These are phyloP conservation scores for Elaphomyces granulatus DNA, from an alignment of 495 filamentous ascomycete species.

Conservation along the genomic window DNA sequence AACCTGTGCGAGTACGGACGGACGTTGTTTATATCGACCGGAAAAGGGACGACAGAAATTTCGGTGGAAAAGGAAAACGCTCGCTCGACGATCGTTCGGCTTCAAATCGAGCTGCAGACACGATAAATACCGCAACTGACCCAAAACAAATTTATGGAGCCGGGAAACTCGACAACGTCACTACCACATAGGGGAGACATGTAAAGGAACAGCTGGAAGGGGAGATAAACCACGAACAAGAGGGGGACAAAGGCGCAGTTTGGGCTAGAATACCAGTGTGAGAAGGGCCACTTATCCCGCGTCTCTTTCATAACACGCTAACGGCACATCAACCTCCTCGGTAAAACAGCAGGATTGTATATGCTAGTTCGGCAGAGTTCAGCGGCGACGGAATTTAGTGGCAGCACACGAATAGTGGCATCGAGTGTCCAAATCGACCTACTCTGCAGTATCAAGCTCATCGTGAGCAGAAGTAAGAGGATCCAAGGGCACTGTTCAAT, in stretches of 20 bases:
- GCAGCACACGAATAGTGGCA: background rate
- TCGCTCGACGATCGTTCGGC: slow-evolving; percentile 32
- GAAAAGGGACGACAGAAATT: slow-evolving; percentile 22
- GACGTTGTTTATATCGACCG: background rate
- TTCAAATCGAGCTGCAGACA: slow-evolving; percentile 31
- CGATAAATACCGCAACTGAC: slow-evolving; percentile 20
- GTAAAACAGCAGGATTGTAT: background rate
- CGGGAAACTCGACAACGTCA: background rate
- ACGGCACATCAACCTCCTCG: background rate
- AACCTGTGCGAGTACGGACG: background rate
- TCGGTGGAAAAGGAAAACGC: slow-evolving; percentile 17
- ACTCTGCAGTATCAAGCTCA: slow-evolving; percentile 95
- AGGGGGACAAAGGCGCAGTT: background rate
- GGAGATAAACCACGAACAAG: background rate
- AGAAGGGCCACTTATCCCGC: background rate
- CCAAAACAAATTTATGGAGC: slow-evolving; percentile 3
- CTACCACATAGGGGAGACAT: background rate
- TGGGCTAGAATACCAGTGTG: background rate
- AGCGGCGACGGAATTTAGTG: background rate
- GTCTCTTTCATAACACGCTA: background rate
- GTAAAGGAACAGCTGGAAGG: background rate
- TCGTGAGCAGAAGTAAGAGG: slow-evolving; percentile 78
- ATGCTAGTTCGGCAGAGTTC: background rate
- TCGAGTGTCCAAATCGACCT: slow-evolving; percentile 17
- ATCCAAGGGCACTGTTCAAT: slow-evolving; percentile 39